These are phyloP conservation scores for Pseudozyma hubeiensis DNA, from an alignment of 1,284 basidiomycete species.

Conservation along the genomic window DNA sequence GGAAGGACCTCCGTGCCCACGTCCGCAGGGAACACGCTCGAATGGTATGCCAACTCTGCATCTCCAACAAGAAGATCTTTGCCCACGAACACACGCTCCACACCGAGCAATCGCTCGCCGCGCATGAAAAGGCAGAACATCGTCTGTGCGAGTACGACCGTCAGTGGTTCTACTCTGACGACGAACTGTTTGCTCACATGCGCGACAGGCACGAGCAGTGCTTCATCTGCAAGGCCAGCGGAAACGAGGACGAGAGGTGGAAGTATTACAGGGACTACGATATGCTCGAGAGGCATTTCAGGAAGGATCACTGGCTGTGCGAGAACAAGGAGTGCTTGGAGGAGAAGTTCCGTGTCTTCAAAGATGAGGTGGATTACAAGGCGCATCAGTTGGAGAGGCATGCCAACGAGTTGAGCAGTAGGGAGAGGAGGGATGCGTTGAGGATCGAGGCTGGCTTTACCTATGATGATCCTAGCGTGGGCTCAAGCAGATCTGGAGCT, in stretches of 20 bases:
- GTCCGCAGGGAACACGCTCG: slow-evolving; percentile 80
- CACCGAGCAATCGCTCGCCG: slow-evolving; percentile 76
- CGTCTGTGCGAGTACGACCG: slow-evolving; percentile 91
- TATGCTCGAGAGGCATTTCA: slow-evolving; percentile 69
- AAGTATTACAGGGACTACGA: slow-evolving; percentile 61
- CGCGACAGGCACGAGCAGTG: slow-evolving; percentile 95
- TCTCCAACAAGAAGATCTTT: slow-evolving; percentile 91
- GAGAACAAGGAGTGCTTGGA: slow-evolving; percentile 79
- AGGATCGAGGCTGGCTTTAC: slow-evolving; percentile 84
- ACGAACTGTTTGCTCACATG: slow-evolving; percentile 95
- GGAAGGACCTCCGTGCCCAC: slow-evolving; percentile 88
- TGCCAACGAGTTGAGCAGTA: slow-evolving; percentile 80
- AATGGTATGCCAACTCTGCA: slow-evolving; percentile 83
- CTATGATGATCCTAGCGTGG: slow-evolving; percentile 73
- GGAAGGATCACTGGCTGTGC: slow-evolving; percentile 80
- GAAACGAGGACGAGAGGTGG: slow-evolving; percentile 60
- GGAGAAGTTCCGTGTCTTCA: slow-evolving; percentile 95
- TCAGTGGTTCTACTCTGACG: slow-evolving; percentile 88
- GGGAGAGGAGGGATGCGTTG: slow-evolving; percentile 81
- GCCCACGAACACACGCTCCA: slow-evolving; percentile 93
- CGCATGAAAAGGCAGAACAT: slow-evolving; percentile 82
- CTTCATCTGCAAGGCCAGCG: slow-evolving; percentile 78
- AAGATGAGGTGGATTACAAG: slow-evolving; percentile 84
- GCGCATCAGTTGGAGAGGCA: slow-evolving; percentile 91
- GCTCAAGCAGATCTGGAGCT: too few species aligned